Base-by-base conservation (phyloP, 108 stramenopile species). In the Skeletonema costatum region DNA sequence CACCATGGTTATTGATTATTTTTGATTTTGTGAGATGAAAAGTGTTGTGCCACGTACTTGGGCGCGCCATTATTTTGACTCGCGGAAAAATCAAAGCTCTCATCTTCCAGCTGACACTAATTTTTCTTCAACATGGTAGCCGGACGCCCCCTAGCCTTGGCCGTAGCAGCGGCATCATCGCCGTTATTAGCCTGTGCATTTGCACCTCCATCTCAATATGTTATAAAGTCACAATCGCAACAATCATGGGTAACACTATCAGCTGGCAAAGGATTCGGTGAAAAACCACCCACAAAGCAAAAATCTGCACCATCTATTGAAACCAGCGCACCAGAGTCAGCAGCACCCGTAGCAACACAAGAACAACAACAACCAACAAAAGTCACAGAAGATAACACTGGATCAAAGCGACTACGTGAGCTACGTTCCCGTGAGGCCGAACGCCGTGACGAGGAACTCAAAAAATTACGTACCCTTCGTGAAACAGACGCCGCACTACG, bases 391-490 rank as follows among this genome's bases (percentile, higher is more conserved):
- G 38, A 51, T 17, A 85, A 82, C 64, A 42, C 60, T 8, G 90
- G 90, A 30, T 83, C 87, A 42, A 64, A 70, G 35, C 73, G 80
- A 17, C 78, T 94, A 30, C 80, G 62, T n/a, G 30, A 75, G 29
- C 86, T 94, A 64, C 88, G 93, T 16, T 84, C 89, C 9, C 84
- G 89, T 61, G 74, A 83, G 51, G 90, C 90, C 51, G 93, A 92
- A 67, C 14, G 86, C 65, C 83, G 88, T 21, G 78, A 94, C 42
- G 87, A 62, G n/a, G 90, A 94, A 76, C 80, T 94, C n/a, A 88
- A 72, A 41, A 80, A 78, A 67, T 59, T 92, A 12, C 68, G 76
- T 25, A 83, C 87, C 35, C 53, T 94, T 2, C 70, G 71, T 36
- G 74, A 85, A 10, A 65, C 75, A 7, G 93, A 94, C 66, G 73